Percentiles rank a stretch among this genome's conserved stretches.
Evolutionary conservation across 1,284 basidiomycete species (phyloP).

Genomic region (Fomitopsis palustris): DNA sequence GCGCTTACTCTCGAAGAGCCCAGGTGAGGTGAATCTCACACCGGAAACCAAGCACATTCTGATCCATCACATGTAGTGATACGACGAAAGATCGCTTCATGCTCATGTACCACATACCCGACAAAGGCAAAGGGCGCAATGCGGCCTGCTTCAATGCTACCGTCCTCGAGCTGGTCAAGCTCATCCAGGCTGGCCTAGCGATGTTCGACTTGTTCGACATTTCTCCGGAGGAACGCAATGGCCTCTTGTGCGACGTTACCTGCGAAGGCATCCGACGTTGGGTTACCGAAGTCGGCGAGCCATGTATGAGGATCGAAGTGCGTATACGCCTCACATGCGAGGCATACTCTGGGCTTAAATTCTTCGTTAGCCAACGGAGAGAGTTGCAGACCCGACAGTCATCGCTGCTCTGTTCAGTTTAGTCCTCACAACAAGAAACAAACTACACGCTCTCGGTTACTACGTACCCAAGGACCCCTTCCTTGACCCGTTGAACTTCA

Average conservation of each 20-base stretch:
- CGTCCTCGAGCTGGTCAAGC: slow-evolving; percentile 70
- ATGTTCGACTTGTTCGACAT: slow-evolving; percentile 64
- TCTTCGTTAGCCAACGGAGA: slow-evolving; percentile 54
- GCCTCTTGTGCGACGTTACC: slow-evolving; percentile 71
- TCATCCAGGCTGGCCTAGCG: slow-evolving; percentile 64
- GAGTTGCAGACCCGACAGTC: slow-evolving; percentile 66
- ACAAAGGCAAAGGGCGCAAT: slow-evolving; percentile 29
- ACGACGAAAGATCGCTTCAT: slow-evolving; percentile 75
- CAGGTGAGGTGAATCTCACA: slow-evolving; percentile 36
- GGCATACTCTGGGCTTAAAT: not conserved
- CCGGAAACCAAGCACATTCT: not conserved
- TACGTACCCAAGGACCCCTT: slow-evolving; percentile 74
- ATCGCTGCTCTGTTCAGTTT: slow-evolving; percentile 68
- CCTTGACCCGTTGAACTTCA: slow-evolving; percentile 56
- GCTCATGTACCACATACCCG: slow-evolving; percentile 60
- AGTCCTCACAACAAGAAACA: slow-evolving; percentile 63
- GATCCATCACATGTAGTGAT: slow-evolving; percentile 43
- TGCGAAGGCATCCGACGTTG: slow-evolving; percentile 66
- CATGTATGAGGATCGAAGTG: slow-evolving; percentile 60
- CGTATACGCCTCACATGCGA: slow-evolving; percentile 10
- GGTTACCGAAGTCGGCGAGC: slow-evolving; percentile 61
- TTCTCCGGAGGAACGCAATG: slow-evolving; percentile 45
- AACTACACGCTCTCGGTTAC: slow-evolving; percentile 51
- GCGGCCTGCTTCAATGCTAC: slow-evolving; percentile 46
- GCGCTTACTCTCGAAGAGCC: slow-evolving; percentile 75